A percentile compares a stretch with the other conserved stretches of the same genome.
Conservation (phyloP, 2,329 filamentous ascomycete species). For the Grosmannia serpens region DNA sequence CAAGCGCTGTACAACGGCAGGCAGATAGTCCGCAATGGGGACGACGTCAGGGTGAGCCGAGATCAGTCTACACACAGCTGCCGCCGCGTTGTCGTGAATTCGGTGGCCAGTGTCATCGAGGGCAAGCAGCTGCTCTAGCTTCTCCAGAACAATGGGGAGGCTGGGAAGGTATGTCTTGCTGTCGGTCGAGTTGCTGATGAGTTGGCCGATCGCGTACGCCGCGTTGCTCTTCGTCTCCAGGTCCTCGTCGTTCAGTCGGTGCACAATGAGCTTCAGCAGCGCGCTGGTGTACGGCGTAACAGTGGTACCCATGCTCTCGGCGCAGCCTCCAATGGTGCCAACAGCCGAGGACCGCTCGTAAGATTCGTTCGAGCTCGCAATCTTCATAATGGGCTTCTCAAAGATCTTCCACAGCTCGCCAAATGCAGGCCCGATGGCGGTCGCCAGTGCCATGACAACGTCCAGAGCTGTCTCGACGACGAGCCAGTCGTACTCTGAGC, state of each 20-base stretch:
- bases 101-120: constrained; percentile 55
- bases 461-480: constrained; percentile 91
- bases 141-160: constrained; percentile 67
- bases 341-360: constrained; percentile 84
- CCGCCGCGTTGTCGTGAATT: constrained; percentile 84
- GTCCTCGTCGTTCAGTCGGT: constrained; percentile 82
- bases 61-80: constrained; percentile 87
- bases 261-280: constrained; percentile 70
- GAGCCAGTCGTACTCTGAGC: constrained; percentile 95
- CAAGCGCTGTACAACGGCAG: constrained; percentile 64
- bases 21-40: constrained; percentile 71
- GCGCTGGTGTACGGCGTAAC: constrained; percentile 70
- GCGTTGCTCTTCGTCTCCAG: constrained; percentile 90
- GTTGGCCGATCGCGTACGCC: constrained; percentile 77
- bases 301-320: constrained; percentile 70
- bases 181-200: constrained; percentile 72
- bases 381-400: constrained; percentile 82
- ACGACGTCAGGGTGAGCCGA: constrained; percentile 74
- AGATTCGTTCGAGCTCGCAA: constrained; percentile 72
- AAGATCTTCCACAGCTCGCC: constrained; percentile 91
- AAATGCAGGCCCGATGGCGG: constrained; percentile 71
- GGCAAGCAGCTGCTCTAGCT: constrained; percentile 75
- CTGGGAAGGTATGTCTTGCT: constrained; percentile 60
- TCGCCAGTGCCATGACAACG: constrained; percentile 73
- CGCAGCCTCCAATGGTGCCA: constrained; percentile 83